Conservation (phyloP, 164 flowering plant species). For the Liriodendron chinense region DNA sequence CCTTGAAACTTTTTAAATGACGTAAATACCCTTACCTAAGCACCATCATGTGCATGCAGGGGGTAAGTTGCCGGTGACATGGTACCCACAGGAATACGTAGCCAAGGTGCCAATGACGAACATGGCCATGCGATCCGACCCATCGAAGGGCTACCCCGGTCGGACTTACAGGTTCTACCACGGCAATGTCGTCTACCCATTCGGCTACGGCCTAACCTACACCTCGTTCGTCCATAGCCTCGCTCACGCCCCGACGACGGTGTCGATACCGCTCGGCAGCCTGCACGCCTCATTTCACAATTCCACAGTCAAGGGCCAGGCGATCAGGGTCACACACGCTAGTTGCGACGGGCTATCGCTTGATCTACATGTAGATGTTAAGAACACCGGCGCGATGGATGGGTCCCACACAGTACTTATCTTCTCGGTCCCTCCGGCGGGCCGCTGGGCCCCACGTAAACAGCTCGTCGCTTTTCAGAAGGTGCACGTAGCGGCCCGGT, state of each 20-base stretch:
- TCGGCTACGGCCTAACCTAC: constrained; percentile 87
- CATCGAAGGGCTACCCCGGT: constrained; percentile 63
- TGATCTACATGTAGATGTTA: constrained; percentile 49
- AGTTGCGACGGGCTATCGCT: constrained; percentile 47
- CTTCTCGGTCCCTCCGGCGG: constrained; percentile 63
- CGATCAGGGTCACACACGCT: constrained; percentile 64
- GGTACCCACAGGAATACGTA: constrained; percentile 83
- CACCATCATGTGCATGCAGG: constrained; percentile 33
- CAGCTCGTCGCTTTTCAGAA: constrained; percentile 74
- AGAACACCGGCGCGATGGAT: constrained; percentile 57
- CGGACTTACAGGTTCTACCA: constrained; percentile 88
- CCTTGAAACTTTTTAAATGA: background rate
- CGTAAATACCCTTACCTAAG: background rate
- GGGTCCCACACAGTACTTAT: constrained; percentile 71
- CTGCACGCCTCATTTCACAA: constrained; percentile 19
- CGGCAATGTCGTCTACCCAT: constrained; percentile 83
- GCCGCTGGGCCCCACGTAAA: constrained; percentile 58
- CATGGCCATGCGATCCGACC: constrained; percentile 67
- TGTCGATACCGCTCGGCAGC: constrained; percentile 52
- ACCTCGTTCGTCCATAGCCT: constrained; percentile 48
- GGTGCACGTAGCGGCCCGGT: constrained; percentile 49
- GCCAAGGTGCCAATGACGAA: constrained; percentile 67
- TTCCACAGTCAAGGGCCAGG: constrained; percentile 25
- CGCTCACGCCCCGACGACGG: constrained; percentile 35
- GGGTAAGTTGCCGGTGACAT: constrained; percentile 86